Base-by-base conservation (phyloP, 352 stramenopile species). In the Phytopythium oedochilum region DNA sequence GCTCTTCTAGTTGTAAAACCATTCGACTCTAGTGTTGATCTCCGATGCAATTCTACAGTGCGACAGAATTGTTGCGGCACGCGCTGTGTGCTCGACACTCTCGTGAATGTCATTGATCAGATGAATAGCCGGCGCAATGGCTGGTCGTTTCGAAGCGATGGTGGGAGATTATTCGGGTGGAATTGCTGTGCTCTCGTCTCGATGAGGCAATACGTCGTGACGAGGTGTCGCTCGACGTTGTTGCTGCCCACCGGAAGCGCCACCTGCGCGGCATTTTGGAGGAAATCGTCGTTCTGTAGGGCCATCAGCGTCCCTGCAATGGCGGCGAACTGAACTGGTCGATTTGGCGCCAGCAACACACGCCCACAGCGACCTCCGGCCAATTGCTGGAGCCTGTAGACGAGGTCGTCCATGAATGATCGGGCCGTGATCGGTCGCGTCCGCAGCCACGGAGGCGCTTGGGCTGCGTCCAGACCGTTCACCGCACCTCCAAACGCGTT, bases 181-280 rank as follows among this genome's bases (percentile, higher is more conserved):
- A 55, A 34, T 55, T 18, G 39, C 34, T 62, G 54, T 26, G 25
- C 40, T 59, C 34, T 63, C 36, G 55, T 45, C 1, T 53, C 43
- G 0, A 49, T 60, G 49, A 67, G 43, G 49, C 60, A 29, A 63
- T 62, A 52, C 44, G 60, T 60, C 29, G 39, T 47, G 60, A n/a
- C 55, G 50, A 67, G 10, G 23, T 59, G 59, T 52, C 42, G 39
- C 53, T 59, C 60, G 23, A 34, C 44, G 50, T 52, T 53, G 49
- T 48, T 43, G 50, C 35, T 55, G 48, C 22, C 20, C 15, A 53
- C 53, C 0, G 44, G 42, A 45, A 63, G 32, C 28, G 60, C 54
- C 12, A 18, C 43, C 2, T 46, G 60, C 28, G 40, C 47, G 11
- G 59, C 59, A 53, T 66, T 25, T 55, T 58, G 59, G 31, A 66